Percentiles rank a stretch among this genome's conserved stretches.
Evolutionary conservation across 2,329 filamentous ascomycete species (phyloP).

Genomic region (Clarireedia hainanense): DNA sequence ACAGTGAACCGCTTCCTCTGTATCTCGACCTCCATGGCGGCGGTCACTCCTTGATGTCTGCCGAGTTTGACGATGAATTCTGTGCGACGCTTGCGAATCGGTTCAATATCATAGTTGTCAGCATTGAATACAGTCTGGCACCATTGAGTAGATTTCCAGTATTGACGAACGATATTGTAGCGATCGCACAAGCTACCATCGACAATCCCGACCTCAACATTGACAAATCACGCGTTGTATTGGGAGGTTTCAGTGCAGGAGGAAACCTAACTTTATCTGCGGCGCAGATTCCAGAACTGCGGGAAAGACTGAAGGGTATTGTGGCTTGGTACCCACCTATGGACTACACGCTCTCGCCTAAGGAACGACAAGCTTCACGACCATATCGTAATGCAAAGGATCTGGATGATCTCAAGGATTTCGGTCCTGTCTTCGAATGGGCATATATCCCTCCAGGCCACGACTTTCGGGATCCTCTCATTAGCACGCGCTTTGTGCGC

Average conservation of each 20-base stretch:
- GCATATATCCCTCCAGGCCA: constrained; percentile 20
- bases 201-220: constrained; percentile 38
- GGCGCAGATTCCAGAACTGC: constrained; percentile 33
- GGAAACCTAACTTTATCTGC: constrained; percentile 40
- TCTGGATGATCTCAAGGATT: constrained; percentile 13
- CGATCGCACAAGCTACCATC: constrained; percentile 35
- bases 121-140: constrained; percentile 42
- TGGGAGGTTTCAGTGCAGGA: constrained; percentile 45
- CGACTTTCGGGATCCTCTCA: constrained; percentile 19
- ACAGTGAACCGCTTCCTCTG: constrained; percentile 31
- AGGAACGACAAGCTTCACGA: constrained; percentile 25
- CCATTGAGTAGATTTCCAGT: constrained; percentile 38
- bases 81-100: constrained; percentile 36
- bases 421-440: constrained; percentile 18
- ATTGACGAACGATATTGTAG: constrained; percentile 38
- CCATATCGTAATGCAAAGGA: constrained; percentile 28
- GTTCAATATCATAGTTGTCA: constrained; percentile 37
- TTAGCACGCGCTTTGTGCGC: constrained; percentile 19
- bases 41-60: constrained; percentile 38
- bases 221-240: constrained; percentile 34
- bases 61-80: constrained; percentile 39
- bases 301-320: constrained; percentile 29
- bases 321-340: constrained; percentile 38
- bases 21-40: constrained; percentile 46
- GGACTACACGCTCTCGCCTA: constrained; percentile 32